phyloP scores from a whole-genome alignment of 1,284 basidiomycete species.

The Tilletia caries region DNA sequence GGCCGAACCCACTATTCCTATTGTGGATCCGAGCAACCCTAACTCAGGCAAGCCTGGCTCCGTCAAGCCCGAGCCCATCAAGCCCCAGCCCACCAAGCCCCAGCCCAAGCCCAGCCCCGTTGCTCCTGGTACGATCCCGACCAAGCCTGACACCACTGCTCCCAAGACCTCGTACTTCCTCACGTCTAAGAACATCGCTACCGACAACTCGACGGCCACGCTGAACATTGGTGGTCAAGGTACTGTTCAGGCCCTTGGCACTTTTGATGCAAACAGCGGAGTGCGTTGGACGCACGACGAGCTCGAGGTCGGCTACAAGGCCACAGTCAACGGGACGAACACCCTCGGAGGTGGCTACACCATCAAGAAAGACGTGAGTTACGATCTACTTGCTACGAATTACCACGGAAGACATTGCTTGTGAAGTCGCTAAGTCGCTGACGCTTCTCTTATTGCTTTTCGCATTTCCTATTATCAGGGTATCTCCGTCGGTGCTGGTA shows the following conservation, averaged over 20 bases:
- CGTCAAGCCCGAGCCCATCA: too few species aligned
- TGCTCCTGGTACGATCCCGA: background rate
- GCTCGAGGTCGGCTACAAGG: background rate
- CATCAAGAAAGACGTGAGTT: background rate
- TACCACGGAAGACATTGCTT: too few species aligned
- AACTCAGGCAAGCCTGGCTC: too few species aligned
- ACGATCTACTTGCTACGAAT: too few species aligned
- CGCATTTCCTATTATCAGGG: background rate
- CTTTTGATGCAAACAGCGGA: background rate
- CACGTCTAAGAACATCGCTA: background rate
- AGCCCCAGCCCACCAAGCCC: too few species aligned
- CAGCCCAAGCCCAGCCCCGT: background rate
- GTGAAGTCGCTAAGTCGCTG: too few species aligned
- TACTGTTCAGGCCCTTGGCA: background rate
- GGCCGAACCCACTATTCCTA: too few species aligned
- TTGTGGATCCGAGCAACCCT: too few species aligned
- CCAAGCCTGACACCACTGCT: background rate
- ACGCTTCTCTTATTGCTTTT: too few species aligned
- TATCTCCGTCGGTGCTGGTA: background rate
- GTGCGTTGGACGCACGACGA: background rate
- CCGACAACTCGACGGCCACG: conserved; percentile 4
- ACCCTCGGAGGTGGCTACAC: conserved; percentile 6
- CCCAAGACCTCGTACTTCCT: background rate
- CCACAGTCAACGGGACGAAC: background rate
- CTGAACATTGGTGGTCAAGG: background rate